These are phyloP conservation scores for Pseudocercospora crystallina DNA, from an alignment of 2,329 filamentous ascomycete species.

Conservation along the genomic window DNA sequence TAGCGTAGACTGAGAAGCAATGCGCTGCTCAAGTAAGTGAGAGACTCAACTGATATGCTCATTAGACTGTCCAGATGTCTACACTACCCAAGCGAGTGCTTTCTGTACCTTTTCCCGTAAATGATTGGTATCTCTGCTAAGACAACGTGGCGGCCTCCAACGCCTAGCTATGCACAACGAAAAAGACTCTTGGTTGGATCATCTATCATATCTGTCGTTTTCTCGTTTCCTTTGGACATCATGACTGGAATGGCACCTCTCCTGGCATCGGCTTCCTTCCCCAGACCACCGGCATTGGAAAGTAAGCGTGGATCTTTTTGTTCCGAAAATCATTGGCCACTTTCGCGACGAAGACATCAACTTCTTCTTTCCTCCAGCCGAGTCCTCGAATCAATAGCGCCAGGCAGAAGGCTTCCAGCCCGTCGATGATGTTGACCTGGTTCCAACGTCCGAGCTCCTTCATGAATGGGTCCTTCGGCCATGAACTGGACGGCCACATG, in stretches of 20 bases:
- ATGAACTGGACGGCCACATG: slow-evolving; percentile 46
- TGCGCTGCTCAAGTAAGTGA: too few relatives aligned
- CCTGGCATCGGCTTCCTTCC: slow-evolving; percentile 33
- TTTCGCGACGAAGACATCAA: slow-evolving; percentile 43
- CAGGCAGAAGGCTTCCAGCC: slow-evolving; percentile 44
- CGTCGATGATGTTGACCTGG: slow-evolving; percentile 43
- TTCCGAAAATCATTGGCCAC: slow-evolving; percentile 36
- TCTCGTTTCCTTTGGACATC: not conserved
- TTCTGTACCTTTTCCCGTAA: not conserved
- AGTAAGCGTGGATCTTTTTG: slow-evolving; percentile 39
- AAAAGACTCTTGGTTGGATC: too few relatives aligned
- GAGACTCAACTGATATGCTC: too few relatives aligned
- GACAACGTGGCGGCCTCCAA: not conserved
- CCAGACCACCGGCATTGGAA: slow-evolving; percentile 39
- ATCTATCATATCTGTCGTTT: too few relatives aligned
- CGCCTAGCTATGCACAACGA: not conserved
- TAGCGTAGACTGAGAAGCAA: too few relatives aligned
- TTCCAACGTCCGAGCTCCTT: slow-evolving; percentile 52
- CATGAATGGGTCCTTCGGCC: slow-evolving; percentile 51
- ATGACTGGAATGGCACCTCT: slow-evolving; percentile 15
- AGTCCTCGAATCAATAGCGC: slow-evolving; percentile 43
- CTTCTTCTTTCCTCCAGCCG: slow-evolving; percentile 45
- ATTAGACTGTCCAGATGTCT: too few relatives aligned
- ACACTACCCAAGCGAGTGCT: not conserved
- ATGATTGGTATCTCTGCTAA: too few relatives aligned